Base-by-base conservation (phyloP, 192 early-diverging fungal genomes). In the Coemansia sp. region DNA sequence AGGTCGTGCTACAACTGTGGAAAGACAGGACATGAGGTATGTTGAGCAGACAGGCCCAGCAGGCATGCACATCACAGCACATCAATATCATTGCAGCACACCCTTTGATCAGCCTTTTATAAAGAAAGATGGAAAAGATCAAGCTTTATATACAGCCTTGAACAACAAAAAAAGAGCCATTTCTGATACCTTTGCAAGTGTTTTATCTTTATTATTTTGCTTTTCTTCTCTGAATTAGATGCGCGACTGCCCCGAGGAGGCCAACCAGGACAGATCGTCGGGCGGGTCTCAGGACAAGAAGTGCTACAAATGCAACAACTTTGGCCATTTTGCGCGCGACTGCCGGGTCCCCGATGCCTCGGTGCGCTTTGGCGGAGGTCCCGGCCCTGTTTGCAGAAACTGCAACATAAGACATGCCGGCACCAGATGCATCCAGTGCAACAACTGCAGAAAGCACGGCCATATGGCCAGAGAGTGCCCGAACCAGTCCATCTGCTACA, bases 371-470 rank as follows among this genome's bases (percentile, higher is more conserved):
- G 48, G 20, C 22, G 55, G 49, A 39, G 61, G 29, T 10, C 54
- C 49, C 23, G 60, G 52, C 49, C 45, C 35, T 29, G 24, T 48
- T 47, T 64, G 73, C 58, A 35, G 39, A 51, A 60, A 67, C 30
- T 55, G 61, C 53, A 11, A 64, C 54, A 22, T 61, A 54, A 45
- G 58, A 39, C 39, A 75, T 63, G 60, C 60, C 19, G 29, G 56
- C 29, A 25, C 55, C 45, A 52, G 72, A 66, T 28, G 68, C 64
- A 13, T 64, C 46, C 54, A 61, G 50, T 83, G 84, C 67, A 71
- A 74, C 71, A 72, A 67, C 62, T 87, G 83, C 62, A 63, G 74
- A 62, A 28, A 84, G 68, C 56, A 55, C n/a, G 85, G 85, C 42
- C 85, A 86, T 47, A 51, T 64, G 30, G 58, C 65, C 14, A 55